Evolutionary conservation across 768 basidiomycete species (phyloP), one percentile per base, ranked within the genome.

Genomic region (Lactarius vividus): DNA sequence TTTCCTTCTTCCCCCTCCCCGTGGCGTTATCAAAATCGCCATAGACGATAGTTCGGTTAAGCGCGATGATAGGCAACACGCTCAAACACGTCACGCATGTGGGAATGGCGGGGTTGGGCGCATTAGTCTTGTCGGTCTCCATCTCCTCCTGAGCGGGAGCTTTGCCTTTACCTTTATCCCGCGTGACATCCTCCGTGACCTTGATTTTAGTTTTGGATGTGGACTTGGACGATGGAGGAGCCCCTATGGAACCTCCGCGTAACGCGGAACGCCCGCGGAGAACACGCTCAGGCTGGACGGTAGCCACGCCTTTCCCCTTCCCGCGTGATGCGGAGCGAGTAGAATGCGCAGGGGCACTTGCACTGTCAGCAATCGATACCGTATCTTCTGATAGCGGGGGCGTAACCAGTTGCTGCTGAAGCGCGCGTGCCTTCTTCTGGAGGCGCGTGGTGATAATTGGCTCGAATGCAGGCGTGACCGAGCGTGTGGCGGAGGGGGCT

Each of bases 31-130:
- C 85, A 49, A 88, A 77, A 26, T 66, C 62, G 9, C 89, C 91
- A 88, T 89, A 91, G 40, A 91, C 88, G 28, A 91, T 83, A 74
- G 87, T 80, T 49, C 83, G 84, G 75, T 91, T 88, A 31, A 91
- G 86, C 58, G 87, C 83, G 70, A 92, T 92, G 65, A 92, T 82
- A 3, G 90, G 90, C 70, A 92, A 74, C 59, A 91, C 78, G 72
- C 86, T 90, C 60, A 77, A 78, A 75, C 90, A 92, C 29, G 88
- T 92, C 72, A 80, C 77, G 68, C 90, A 92, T n/a, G 77, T 84
- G 57, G 91, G 90, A 16, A 71, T 60, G 28, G 72, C 69, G 2
- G 68, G 67, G 63, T 74, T 75, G 26, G 69, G 63, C 54, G 72
- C 66, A 56, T 66, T 65, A 28, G 65, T 70, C 42, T 68, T 74